Evolutionary conservation across 305 asterid species (phyloP).

Genomic region (Plantago coronopus): DNA sequence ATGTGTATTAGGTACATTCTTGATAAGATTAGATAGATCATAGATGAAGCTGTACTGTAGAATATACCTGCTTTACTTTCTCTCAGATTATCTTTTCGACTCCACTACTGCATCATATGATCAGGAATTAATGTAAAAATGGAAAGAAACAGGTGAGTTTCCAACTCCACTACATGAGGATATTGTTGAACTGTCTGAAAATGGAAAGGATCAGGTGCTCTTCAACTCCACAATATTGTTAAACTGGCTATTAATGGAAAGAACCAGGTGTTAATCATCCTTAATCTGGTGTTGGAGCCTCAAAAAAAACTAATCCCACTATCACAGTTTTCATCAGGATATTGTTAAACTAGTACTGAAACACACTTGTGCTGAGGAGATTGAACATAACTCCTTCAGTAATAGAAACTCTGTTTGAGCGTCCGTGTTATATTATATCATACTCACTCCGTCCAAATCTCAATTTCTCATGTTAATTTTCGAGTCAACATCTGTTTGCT

Average conservation of each 20-base stretch:
- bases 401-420: too few relatives aligned
- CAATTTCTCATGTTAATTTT: too few relatives aligned
- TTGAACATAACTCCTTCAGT: not conserved
- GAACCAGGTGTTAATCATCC: not conserved
- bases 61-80: conserved; percentile 20
- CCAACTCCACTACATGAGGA: too few relatives aligned
- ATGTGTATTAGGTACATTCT: conserved; percentile 7
- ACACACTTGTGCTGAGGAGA: not conserved
- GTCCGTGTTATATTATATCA: too few relatives aligned
- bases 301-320: not conserved
- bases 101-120: conserved; percentile 10
- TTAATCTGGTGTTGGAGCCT: not conserved
- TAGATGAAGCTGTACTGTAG: conserved; percentile 8
- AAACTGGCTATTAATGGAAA: not conserved
- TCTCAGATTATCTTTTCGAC: conserved; percentile 12
- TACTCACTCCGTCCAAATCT: too few relatives aligned
- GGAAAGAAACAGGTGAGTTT: too few relatives aligned
- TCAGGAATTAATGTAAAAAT: too few relatives aligned
- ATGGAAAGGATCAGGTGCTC: too few relatives aligned
- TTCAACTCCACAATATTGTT: too few relatives aligned
- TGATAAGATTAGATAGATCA: conserved; percentile 20
- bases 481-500: too few relatives aligned
- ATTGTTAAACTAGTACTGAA: too few relatives aligned
- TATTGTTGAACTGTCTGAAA: too few relatives aligned
- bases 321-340: not conserved